Base-by-base conservation (phyloP, 176 grass and related monocot genomes). In the Lolium rigidum region DNA sequence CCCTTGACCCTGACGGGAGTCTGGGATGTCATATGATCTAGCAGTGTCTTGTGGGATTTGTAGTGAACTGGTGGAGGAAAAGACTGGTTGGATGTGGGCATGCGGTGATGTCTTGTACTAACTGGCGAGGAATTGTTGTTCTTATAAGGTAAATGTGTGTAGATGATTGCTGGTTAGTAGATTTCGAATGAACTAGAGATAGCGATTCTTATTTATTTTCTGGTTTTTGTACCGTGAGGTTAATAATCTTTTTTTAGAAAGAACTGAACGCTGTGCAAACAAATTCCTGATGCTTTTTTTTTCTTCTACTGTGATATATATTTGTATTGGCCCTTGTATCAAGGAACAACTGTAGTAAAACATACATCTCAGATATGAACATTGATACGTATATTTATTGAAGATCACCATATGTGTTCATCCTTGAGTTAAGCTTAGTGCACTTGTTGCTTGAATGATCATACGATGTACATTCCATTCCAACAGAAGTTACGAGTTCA, bases 71-170 rank as follows among this genome's bases (percentile, higher is more conserved):
- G 18, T 2, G 3, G 37, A 13, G 20, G 41, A 26, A 35, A 31
- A 58, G 48, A 70, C 10, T 9, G 26, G 17, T 15, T 86, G 58
- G 38, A 57, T 43, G 8, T 9, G 12, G 35, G 44, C n/a, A 56
- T 41, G 15, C 7, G 18, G 49, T 18, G 25, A 78, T 58, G 52
- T 71, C 60, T 46, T 67, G 43, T 86, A 17, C 43, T 44, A 44
- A 44, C 41, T 44, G 7, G 41, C 7, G 6, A 44, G 41, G 41
- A 4, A 44, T 44, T 8, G 41, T 44, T 1, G 41, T 44, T 47
- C 46, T 47, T 43, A 43, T 48, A 64, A 71, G 84, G 67, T 86
- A 85, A 85, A 78, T 46, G 48, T 78, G 60, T 60, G 84, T 72
- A 78, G 60, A 28, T 63, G 52, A 28, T 80, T 67, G 64, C 58